phyloP scores from a whole-genome alignment of 371 early-diverging fungal genomes.

The Apophysomyces variabilis region DNA sequence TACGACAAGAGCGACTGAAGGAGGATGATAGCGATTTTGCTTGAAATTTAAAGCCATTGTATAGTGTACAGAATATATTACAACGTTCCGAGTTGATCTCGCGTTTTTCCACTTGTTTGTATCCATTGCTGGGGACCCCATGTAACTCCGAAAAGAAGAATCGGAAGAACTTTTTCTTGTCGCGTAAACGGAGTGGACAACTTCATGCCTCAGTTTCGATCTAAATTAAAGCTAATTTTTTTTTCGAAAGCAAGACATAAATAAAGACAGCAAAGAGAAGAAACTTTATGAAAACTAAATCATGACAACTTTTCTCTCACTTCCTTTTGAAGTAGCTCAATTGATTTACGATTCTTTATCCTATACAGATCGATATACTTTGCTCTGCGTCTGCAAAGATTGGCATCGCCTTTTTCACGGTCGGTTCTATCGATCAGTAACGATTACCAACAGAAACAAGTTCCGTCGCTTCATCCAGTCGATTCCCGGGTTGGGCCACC shows the following conservation, averaged over 20 bases:
- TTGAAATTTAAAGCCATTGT: neutral
- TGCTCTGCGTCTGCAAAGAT: slow-evolving; percentile 6
- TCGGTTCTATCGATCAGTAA: neutral
- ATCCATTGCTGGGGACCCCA: neutral
- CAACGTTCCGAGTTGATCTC: no score
- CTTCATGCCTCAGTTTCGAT: neutral
- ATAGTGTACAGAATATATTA: no score
- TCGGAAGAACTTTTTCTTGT: slow-evolving; percentile 5
- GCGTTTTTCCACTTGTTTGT: no score
- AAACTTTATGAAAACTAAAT: neutral
- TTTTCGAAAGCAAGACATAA: neutral
- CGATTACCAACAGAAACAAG: neutral
- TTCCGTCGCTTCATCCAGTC: neutral
- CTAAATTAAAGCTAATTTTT: slow-evolving; percentile 6
- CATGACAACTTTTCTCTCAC: neutral
- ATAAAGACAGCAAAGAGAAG: neutral
- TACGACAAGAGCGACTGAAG: neutral
- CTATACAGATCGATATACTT: neutral
- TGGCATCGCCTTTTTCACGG: neutral
- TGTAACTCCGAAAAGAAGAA: slow-evolving; percentile 7
- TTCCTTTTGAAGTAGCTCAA: slow-evolving; percentile 7
- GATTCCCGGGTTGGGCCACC: neutral
- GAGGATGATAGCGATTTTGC: slow-evolving; percentile 1
- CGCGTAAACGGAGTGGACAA: neutral
- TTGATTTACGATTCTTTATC: neutral